Percentiles rank a stretch among this genome's conserved stretches.
Conservation (phyloP, 345 rosid genomes). For the Ceriops zippeliana region DNA sequence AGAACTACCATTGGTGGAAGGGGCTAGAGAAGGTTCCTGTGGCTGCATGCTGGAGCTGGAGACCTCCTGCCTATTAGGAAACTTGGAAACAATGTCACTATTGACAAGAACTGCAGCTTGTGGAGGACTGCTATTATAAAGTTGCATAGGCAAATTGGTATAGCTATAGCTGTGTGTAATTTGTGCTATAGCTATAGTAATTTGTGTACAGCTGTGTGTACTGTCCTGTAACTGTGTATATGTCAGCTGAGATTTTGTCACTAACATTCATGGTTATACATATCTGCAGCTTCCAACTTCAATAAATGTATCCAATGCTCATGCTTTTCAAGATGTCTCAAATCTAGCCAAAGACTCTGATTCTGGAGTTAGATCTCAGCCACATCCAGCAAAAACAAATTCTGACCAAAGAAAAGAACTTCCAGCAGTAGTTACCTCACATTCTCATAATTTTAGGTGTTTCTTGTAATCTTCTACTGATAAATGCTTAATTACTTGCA, state of each 20-base stretch:
- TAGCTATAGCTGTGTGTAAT: too few relatives aligned
- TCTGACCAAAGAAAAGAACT: slow-evolving; percentile 54
- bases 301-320: slow-evolving; percentile 24
- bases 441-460: not conserved
- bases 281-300: slow-evolving; percentile 29
- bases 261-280: slow-evolving; percentile 12
- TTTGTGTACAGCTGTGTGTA: not conserved
- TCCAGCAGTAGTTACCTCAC: slow-evolving; percentile 49
- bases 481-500: slow-evolving; percentile 28
- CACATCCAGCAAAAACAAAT: slow-evolving; percentile 31
- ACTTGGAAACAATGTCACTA: too few relatives aligned
- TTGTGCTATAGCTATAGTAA: not conserved
- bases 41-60: too few relatives aligned
- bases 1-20: too few relatives aligned
- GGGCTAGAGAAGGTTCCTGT: too few relatives aligned
- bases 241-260: not conserved
- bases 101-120: too few relatives aligned
- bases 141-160: too few relatives aligned
- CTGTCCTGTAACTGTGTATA: not conserved
- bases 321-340: slow-evolving; percentile 26
- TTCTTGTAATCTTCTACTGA: slow-evolving; percentile 15
- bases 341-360: slow-evolving; percentile 24
- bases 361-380: slow-evolving; percentile 28
- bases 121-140: too few relatives aligned
- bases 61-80: too few relatives aligned